Conservation (phyloP, 306 rosid species). For the Sicyos baderoa region DNA sequence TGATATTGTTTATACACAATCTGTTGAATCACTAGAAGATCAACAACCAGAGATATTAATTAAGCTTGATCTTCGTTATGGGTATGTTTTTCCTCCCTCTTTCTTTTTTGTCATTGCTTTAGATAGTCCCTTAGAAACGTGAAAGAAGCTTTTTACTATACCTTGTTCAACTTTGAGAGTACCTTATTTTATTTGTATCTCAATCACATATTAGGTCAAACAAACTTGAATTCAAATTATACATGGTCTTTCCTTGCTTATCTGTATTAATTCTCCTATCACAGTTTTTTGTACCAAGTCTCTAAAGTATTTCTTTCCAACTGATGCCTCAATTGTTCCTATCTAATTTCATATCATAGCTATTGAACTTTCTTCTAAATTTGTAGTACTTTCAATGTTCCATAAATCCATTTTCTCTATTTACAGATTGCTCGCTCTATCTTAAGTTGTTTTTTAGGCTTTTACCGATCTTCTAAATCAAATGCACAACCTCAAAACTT, state of each 20-base stretch:
- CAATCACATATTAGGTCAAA: background rate
- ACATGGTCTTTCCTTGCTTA: background rate
- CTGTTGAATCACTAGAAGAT: constrained; percentile 66
- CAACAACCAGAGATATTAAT: constrained; percentile 60
- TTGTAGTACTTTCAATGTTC: background rate
- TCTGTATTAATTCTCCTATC: background rate
- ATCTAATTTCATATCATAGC: background rate
- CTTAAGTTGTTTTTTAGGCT: background rate
- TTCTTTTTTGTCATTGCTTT: background rate
- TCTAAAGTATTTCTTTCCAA: background rate
- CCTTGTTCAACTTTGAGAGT: background rate
- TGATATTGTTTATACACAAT: constrained; percentile 74
- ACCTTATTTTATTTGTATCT: background rate
- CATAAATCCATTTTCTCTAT: background rate
- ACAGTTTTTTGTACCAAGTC: background rate
- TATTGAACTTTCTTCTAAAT: constrained; percentile 11
- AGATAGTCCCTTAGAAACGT: background rate
- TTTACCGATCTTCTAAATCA: constrained; percentile 4
- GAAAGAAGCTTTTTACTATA: background rate
- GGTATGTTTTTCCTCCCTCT: constrained; percentile 37
- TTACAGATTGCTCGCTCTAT: background rate
- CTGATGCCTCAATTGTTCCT: background rate
- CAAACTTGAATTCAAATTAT: background rate
- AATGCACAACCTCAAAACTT: background rate
- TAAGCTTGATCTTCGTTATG: constrained; percentile 94